Percentiles rank a stretch among this genome's conserved stretches.
phyloP scores from a whole-genome alignment of 768 basidiomycete species.

The Daedaleopsis nitida region DNA sequence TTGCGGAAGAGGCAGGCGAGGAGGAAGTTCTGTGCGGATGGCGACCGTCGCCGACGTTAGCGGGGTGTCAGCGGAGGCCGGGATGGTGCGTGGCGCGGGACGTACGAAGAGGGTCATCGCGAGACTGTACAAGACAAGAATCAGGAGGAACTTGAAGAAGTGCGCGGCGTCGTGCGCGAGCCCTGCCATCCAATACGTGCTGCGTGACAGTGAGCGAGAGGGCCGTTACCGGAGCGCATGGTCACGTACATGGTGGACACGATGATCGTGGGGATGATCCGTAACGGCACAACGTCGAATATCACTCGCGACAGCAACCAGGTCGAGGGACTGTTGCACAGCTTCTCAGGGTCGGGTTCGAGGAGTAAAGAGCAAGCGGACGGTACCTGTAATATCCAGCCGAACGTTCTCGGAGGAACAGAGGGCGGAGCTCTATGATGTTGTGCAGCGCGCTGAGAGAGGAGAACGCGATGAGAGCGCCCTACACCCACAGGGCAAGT shows the following conservation, averaged over 20 bases:
- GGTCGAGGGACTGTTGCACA: conserved; percentile 65
- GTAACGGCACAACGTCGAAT: conserved; percentile 88
- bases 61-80: neutral
- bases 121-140: conserved; percentile 82
- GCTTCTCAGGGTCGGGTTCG: neutral
- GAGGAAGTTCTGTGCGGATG: conserved; percentile 72
- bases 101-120: conserved; percentile 85
- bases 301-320: conserved; percentile 90
- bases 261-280: conserved; percentile 86
- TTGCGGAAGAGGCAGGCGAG: conserved; percentile 83
- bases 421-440: conserved; percentile 76
- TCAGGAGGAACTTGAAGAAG: conserved; percentile 95
- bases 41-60: no score
- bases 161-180: conserved; percentile 73
- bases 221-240: conserved; percentile 8
- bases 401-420: conserved; percentile 90
- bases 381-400: conserved; percentile 82
- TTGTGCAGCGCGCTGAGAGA: conserved; percentile 90
- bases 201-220: conserved; percentile 28
- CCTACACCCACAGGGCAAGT: conserved; percentile 43
- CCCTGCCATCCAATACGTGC: conserved; percentile 96
- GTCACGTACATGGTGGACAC: conserved; percentile 75
- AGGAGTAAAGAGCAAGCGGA: conserved; percentile 1
- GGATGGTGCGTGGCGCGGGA: conserved; percentile 13
- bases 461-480: conserved; percentile 89